A percentile compares a stretch with the other conserved stretches of the same genome.
Conservation (phyloP, 345 rosid genomes). For the Eucalyptus sp. region DNA sequence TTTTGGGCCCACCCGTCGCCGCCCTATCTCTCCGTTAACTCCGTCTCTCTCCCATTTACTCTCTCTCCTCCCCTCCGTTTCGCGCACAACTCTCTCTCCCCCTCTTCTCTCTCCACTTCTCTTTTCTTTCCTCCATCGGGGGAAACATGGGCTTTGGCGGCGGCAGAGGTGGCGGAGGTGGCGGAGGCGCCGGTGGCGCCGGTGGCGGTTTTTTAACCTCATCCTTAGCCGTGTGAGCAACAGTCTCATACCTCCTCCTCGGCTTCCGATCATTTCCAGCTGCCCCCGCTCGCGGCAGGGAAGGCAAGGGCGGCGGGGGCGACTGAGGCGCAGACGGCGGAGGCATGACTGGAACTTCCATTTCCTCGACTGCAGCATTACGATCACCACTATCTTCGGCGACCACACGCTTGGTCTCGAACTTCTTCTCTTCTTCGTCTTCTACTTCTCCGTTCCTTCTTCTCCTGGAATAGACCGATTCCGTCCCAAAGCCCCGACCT, state of each 20-base stretch:
- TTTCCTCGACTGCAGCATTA: neutral
- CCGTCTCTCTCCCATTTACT: too few species aligned
- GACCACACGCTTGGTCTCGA: neutral
- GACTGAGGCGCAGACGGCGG: neutral
- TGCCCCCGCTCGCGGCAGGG: neutral
- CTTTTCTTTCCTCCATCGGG: conserved; percentile 18
- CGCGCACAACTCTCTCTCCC: too few species aligned
- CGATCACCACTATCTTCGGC: neutral
- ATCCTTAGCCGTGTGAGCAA: neutral
- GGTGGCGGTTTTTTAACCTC: neutral
- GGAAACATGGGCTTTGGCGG: conserved; percentile 3
- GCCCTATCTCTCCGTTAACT: too few species aligned
- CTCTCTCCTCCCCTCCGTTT: too few species aligned
- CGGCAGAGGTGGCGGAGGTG: neutral
- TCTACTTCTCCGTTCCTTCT: neutral
- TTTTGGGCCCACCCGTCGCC: too few species aligned
- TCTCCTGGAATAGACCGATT: neutral
- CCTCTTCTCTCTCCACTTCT: conserved; percentile 52
- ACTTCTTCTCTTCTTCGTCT: neutral
- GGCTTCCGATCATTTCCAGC: neutral
- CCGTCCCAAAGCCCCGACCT: conserved; percentile 12
- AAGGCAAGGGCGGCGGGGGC: neutral
- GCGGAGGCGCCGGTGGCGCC: neutral
- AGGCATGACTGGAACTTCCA: neutral
- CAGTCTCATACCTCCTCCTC: neutral